phyloP scores from a whole-genome alignment of 805 yeast genomes.

The Sugiyamaella americana region DNA sequence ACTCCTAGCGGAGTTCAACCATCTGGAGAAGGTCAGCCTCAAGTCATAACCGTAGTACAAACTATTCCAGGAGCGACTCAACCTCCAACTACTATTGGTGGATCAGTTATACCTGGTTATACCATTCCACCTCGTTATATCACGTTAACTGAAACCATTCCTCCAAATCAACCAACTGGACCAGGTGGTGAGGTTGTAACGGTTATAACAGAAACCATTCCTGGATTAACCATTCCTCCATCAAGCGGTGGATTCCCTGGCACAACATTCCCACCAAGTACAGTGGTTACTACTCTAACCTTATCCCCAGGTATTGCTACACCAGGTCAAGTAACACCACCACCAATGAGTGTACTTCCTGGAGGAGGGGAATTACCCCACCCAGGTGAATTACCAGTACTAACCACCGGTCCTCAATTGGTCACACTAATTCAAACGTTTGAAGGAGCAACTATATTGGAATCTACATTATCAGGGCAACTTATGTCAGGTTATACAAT shows the following conservation, averaged over 20 bases:
- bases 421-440: not conserved
- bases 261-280: conserved; percentile 2
- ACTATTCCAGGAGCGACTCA: conserved; percentile 1
- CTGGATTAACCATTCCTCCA: conserved; percentile 7
- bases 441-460: conserved; percentile 6
- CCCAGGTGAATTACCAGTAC: too few relatives aligned
- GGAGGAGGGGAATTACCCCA: not conserved
- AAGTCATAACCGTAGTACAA: not conserved
- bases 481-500: conserved; percentile 12
- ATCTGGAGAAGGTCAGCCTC: conserved; percentile 1
- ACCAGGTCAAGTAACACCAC: not conserved
- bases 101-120: conserved; percentile 7
- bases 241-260: conserved; percentile 4
- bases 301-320: not conserved
- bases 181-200: conserved; percentile 12
- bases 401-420: not conserved
- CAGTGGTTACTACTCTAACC: not conserved
- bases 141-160: conserved; percentile 2
- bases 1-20: conserved; percentile 12
- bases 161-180: conserved; percentile 2
- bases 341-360: not conserved
- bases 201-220: conserved; percentile 8
- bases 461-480: conserved; percentile 4
- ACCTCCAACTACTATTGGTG: not conserved
- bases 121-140: conserved; percentile 7